These are phyloP conservation scores for Citrus hindsii DNA, from an alignment of 345 rosid species.

Conservation along the genomic window DNA sequence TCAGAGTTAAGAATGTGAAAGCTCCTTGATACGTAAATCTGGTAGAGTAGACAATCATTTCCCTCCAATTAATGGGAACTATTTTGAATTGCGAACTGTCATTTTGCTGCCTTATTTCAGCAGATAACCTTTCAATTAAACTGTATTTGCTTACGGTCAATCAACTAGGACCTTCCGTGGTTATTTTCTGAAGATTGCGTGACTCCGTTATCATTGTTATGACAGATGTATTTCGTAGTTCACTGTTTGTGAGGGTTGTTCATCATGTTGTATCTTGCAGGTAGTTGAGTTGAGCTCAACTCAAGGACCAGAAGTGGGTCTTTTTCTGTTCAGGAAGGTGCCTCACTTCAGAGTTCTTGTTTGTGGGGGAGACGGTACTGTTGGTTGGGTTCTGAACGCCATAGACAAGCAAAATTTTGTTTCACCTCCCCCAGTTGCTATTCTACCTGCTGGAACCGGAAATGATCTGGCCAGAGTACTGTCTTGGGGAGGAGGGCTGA, in stretches of 20 bases:
- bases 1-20: not conserved
- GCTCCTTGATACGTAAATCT: not conserved
- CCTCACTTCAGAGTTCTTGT: conserved; percentile 90
- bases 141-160: not conserved
- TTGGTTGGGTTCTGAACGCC: conserved; percentile 87
- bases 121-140: not conserved
- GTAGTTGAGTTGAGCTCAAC: conserved; percentile 75
- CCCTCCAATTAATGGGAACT: not conserved
- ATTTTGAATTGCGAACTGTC: not conserved
- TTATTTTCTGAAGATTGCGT: not conserved
- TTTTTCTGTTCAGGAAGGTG: conserved; percentile 75
- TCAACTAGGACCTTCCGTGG: not conserved
- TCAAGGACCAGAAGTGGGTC: conserved; percentile 85
- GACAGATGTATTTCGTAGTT: not conserved
- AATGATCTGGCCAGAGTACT: conserved; percentile 91
- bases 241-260: conserved; percentile 9
- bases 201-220: not conserved
- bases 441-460: conserved; percentile 96
- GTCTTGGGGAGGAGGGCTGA: conserved; percentile 87
- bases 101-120: not conserved
- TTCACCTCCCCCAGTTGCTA: conserved; percentile 94
- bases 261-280: conserved; percentile 35
- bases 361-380: conserved; percentile 95
- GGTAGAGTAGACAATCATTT: not conserved
- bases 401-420: conserved; percentile 83